phyloP scores from a whole-genome alignment of 768 basidiomycete species.

The Trametes punicea region DNA sequence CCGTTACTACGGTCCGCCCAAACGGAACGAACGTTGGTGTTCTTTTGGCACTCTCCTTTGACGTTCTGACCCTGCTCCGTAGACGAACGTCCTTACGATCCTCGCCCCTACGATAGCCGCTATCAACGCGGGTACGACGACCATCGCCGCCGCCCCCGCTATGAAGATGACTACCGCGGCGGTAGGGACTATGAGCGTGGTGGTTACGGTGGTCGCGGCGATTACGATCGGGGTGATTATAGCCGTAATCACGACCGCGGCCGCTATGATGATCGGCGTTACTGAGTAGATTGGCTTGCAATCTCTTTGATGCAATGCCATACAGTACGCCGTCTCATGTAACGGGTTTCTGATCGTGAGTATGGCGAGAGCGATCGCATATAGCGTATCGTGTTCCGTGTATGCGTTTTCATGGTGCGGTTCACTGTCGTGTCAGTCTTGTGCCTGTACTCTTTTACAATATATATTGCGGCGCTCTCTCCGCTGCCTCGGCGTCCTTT shows the following conservation, averaged over 20 bases:
- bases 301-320: too few species aligned
- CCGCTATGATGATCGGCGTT: too few species aligned
- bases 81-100: slow-evolving; percentile 89
- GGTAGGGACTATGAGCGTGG: slow-evolving; percentile 34
- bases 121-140: slow-evolving; percentile 56
- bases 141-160: slow-evolving; percentile 41
- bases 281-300: too few species aligned
- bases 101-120: slow-evolving; percentile 86
- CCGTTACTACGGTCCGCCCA: slow-evolving; percentile 90
- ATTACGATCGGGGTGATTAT: slow-evolving; percentile 35
- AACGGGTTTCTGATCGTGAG: too few species aligned
- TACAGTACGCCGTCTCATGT: too few species aligned
- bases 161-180: slow-evolving; percentile 31
- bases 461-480: too few species aligned
- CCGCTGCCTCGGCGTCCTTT: too few species aligned
- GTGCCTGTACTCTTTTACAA: too few species aligned
- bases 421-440: too few species aligned
- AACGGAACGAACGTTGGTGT: slow-evolving; percentile 61
- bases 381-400: too few species aligned
- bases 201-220: slow-evolving; percentile 40
- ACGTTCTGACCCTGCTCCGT: slow-evolving; percentile 16
- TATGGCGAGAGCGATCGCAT: too few species aligned
- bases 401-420: too few species aligned
- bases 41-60: not conserved
- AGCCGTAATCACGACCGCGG: slow-evolving; percentile 36